Conservation (phyloP, 108 stramenopile genomes). For the Cyclotella cryptica region DNA sequence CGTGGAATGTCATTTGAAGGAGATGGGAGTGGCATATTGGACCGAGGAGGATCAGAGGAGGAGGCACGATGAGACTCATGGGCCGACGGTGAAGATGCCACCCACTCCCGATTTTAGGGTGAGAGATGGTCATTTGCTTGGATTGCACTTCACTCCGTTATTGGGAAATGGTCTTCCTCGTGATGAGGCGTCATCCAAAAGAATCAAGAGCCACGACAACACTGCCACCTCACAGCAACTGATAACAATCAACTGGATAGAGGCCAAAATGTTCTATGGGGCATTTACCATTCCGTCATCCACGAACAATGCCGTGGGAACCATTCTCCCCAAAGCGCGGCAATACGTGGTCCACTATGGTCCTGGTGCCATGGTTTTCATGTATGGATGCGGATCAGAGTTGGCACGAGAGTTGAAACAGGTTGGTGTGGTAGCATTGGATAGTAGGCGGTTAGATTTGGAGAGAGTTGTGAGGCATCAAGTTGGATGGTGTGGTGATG, state of each 20-base stretch:
- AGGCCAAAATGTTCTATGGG: slow-evolving; percentile 88
- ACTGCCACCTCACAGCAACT: slow-evolving; percentile 11
- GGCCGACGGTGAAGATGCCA: slow-evolving; percentile 15
- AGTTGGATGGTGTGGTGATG: slow-evolving; percentile 69
- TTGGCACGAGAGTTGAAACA: slow-evolving; percentile 58
- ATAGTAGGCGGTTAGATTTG: slow-evolving; percentile 57
- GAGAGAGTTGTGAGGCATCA: slow-evolving; percentile 58
- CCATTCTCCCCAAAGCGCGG: slow-evolving; percentile 49
- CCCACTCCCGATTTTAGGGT: slow-evolving; percentile 78
- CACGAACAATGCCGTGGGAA: slow-evolving; percentile 69
- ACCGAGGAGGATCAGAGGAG: slow-evolving; percentile 70
- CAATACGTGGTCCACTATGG: slow-evolving; percentile 68
- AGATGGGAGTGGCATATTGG: slow-evolving; percentile 42
- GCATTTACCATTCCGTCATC: slow-evolving; percentile 69
- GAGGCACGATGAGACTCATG: not conserved
- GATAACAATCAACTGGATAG: slow-evolving; percentile 67
- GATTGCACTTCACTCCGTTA: not conserved
- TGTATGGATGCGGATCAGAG: slow-evolving; percentile 69
- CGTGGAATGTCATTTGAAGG: slow-evolving; percentile 52
- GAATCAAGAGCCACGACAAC: not conserved
- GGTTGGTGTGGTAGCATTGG: slow-evolving; percentile 67
- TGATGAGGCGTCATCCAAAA: not conserved
- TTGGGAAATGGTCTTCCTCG: too few relatives aligned
- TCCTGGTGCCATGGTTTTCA: slow-evolving; percentile 70
- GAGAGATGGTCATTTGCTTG: slow-evolving; percentile 33